Evolutionary conservation across 2,329 filamentous ascomycete genomes (phyloP).

Genomic region (Alternaria alternata): DNA sequence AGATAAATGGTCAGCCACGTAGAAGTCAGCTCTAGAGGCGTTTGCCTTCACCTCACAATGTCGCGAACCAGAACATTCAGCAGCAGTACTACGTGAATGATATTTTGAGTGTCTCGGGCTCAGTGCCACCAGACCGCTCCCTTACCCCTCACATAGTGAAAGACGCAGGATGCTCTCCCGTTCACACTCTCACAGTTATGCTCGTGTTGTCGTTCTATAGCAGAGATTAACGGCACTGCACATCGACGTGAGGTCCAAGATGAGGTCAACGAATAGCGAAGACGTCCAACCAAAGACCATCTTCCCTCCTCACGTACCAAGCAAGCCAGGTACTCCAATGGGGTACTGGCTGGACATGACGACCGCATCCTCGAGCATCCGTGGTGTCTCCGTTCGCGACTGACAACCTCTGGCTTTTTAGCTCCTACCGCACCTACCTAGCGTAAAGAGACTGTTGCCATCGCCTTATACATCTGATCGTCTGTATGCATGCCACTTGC

Average conservation of each 20-base stretch:
- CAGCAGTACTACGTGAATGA: not conserved
- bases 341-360: too few species aligned
- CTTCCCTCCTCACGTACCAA: not conserved
- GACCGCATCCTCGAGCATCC: too few species aligned
- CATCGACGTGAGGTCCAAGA: not conserved
- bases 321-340: not conserved
- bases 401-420: rapidly evolving
- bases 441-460: too few species aligned
- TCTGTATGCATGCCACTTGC: too few species aligned
- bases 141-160: not conserved
- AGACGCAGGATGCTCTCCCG: not conserved
- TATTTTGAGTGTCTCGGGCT: rapidly evolving
- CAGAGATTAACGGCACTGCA: too few species aligned
- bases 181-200: too few species aligned
- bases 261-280: rapidly evolving
- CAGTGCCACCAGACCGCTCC: not conserved
- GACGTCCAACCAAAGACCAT: not conserved
- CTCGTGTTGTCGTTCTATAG: too few species aligned
- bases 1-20: not conserved
- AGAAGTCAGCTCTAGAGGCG: not conserved
- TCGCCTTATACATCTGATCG: too few species aligned
- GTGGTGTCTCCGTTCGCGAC: too few species aligned
- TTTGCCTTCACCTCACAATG: not conserved
- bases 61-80: not conserved
- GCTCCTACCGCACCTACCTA: too few species aligned